These are phyloP conservation scores for Hypomontagnella monticulosa DNA, from an alignment of 495 filamentous ascomycete genomes.

Conservation along the genomic window DNA sequence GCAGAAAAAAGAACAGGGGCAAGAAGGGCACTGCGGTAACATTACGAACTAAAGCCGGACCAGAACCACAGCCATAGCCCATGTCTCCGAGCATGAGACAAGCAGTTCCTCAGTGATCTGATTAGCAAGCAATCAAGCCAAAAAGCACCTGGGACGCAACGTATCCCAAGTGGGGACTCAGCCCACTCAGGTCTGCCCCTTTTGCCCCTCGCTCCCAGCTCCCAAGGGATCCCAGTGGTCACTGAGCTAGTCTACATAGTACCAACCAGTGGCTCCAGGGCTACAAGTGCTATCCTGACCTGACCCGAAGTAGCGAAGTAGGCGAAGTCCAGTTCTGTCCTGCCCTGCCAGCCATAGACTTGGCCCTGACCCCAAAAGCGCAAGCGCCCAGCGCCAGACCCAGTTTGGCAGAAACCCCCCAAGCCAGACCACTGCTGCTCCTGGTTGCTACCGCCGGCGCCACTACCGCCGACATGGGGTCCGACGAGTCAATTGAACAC, in stretches of 20 bases:
- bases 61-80: slow-evolving; percentile 6
- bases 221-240: background rate
- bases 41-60: background rate
- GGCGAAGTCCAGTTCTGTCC: too few species aligned
- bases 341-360: too few species aligned
- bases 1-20: background rate
- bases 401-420: slow-evolving; percentile 27
- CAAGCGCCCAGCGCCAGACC: slow-evolving; percentile 26
- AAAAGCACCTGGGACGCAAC: slow-evolving; percentile 13
- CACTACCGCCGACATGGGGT: slow-evolving; percentile 42
- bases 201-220: slow-evolving; percentile 38
- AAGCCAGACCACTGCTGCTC: slow-evolving; percentile 7
- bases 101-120: slow-evolving; percentile 9
- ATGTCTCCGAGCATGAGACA: slow-evolving; percentile 30
- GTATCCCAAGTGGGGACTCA: slow-evolving; percentile 29
- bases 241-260: too few species aligned
- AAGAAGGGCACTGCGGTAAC: background rate
- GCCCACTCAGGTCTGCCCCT: slow-evolving; percentile 35
- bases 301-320: too few species aligned
- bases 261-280: too few species aligned
- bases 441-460: slow-evolving; percentile 10
- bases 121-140: slow-evolving; percentile 33
- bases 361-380: background rate
- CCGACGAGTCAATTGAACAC: slow-evolving; percentile 44
- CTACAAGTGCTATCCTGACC: too few species aligned